A percentile compares a stretch with the other conserved stretches of the same genome.
These are phyloP conservation scores for Cercospora brassicicola DNA, from an alignment of 2,329 filamentous ascomycete genomes.

Conservation along the genomic window DNA sequence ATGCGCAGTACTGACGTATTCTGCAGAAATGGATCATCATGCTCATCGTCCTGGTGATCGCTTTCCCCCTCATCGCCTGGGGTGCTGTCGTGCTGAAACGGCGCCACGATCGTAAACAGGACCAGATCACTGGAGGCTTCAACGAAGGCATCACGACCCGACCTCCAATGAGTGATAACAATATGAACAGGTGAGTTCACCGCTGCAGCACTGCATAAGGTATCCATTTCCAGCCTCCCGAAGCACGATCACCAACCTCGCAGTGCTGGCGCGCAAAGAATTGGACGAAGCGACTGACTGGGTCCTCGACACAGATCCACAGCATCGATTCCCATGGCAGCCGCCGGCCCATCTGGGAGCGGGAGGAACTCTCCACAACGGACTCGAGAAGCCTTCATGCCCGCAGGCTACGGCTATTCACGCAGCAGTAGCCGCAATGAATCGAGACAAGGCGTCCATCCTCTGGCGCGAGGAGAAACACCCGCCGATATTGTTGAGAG, in stretches of 20 bases:
- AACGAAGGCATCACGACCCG: constrained; percentile 42
- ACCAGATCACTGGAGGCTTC: constrained; percentile 43
- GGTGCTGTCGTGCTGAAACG: constrained; percentile 70
- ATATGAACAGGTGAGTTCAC: constrained; percentile 15
- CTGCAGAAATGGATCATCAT: constrained; percentile 72
- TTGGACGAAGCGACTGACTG: background rate
- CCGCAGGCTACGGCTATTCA: constrained; percentile 38
- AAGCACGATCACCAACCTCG: background rate
- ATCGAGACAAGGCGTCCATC: constrained; percentile 16
- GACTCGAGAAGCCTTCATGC: constrained; percentile 39
- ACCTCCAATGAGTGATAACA: constrained; percentile 23
- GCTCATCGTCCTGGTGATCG: constrained; percentile 71
- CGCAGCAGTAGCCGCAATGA: constrained; percentile 30
- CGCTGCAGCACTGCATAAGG: background rate
- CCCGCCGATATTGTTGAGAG: constrained; percentile 27
- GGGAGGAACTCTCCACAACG: constrained; percentile 33
- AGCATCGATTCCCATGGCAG: background rate
- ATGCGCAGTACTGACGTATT: constrained; percentile 16
- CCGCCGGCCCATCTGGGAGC: constrained; percentile 10
- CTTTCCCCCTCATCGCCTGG: constrained; percentile 66
- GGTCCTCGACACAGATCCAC: background rate
- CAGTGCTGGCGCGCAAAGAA: background rate
- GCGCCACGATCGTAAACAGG: constrained; percentile 69
- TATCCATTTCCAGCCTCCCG: background rate
- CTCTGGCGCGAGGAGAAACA: constrained; percentile 29